phyloP scores from a whole-genome alignment of 345 rosid genomes.

The Salix caprea region DNA sequence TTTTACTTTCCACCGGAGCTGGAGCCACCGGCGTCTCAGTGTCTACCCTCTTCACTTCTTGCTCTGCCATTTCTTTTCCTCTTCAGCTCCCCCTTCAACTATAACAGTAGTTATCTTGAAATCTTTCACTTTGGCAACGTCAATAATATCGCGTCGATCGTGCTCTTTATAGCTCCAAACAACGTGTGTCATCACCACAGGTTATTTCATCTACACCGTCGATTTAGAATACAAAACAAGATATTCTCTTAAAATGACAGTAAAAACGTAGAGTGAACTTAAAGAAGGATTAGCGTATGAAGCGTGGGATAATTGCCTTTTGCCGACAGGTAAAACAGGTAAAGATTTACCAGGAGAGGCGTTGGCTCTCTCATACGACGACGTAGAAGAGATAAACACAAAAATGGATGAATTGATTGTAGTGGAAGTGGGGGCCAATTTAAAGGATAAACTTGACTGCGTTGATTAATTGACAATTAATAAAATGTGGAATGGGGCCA shows the following conservation, averaged over 20 bases:
- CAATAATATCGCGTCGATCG: background rate
- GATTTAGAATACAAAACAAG: background rate
- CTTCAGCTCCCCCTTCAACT: background rate
- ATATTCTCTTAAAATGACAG: slow-evolving; percentile 32
- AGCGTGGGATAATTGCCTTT: slow-evolving; percentile 7
- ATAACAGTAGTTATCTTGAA: background rate
- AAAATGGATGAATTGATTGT: background rate
- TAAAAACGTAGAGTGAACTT: background rate
- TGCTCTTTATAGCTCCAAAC: background rate
- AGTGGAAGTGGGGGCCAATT: background rate
- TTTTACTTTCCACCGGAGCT: slow-evolving; percentile 20
- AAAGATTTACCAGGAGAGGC: background rate
- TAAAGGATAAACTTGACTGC: background rate
- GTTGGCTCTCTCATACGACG: slow-evolving; percentile 23
- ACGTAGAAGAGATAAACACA: background rate
- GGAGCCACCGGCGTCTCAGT: slow-evolving; percentile 29
- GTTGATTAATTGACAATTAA: background rate
- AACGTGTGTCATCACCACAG: background rate
- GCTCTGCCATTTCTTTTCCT: slow-evolving; percentile 48
- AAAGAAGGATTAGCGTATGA: background rate
- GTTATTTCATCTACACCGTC: slow-evolving; percentile 11
- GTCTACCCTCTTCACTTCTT: slow-evolving; percentile 36
- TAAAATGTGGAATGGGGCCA: background rate
- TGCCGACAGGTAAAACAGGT: slow-evolving; percentile 49
- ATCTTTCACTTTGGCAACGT: background rate